phyloP scores from a whole-genome alignment of 768 basidiomycete species.

The Cystobasidium ongulense region DNA sequence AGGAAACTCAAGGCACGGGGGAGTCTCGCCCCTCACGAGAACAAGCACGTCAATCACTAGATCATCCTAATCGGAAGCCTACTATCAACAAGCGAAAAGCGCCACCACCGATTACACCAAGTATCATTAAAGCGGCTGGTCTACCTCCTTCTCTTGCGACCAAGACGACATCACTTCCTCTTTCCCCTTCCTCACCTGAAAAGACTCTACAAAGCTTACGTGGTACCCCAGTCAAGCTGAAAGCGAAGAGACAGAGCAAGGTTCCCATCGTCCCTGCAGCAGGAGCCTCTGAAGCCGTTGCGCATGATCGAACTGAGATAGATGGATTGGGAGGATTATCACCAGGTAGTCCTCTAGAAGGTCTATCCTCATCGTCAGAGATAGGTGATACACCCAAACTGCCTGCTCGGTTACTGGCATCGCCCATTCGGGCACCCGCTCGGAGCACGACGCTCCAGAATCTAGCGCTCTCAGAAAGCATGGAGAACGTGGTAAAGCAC shows the following conservation, averaged over 20 bases:
- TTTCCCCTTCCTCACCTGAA: not conserved
- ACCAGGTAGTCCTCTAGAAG: too few relatives aligned
- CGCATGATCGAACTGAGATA: not conserved
- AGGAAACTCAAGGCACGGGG: not conserved
- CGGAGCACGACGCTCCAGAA: not conserved
- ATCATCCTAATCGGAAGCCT: not conserved
- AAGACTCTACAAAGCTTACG: not conserved
- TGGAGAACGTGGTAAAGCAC: conserved; percentile 17
- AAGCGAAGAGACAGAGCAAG: not conserved
- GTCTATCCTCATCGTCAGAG: too few relatives aligned
- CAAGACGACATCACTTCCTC: not conserved
- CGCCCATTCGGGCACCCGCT: too few relatives aligned
- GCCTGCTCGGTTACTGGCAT: too few relatives aligned
- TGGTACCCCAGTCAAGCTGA: not conserved
- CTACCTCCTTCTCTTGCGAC: conserved; percentile 12
- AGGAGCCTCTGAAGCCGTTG: not conserved
- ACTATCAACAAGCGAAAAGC: conserved; percentile 6
- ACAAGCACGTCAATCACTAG: not conserved
- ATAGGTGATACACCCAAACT: too few relatives aligned
- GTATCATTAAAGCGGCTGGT: conserved; percentile 30
- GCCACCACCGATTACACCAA: conserved; percentile 27
- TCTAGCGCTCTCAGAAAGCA: conserved; percentile 8
- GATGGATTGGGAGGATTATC: not conserved
- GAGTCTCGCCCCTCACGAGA: not conserved
- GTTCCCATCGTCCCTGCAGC: not conserved